Base-by-base conservation (phyloP, 176 grass and related monocot species). In the Carex cristatella region DNA sequence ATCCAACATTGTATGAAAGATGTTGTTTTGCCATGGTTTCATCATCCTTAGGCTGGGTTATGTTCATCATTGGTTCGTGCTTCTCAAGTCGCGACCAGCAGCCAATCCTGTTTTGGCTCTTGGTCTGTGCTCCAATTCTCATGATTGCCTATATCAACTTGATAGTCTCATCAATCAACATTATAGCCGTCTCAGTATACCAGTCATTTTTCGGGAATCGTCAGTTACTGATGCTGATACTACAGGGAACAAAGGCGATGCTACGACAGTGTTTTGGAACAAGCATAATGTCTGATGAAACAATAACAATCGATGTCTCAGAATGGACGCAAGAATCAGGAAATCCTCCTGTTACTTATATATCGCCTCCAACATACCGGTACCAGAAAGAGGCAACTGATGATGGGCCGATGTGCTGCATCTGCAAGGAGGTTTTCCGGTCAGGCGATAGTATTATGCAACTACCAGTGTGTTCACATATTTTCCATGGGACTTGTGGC, bases 1-100 rank as follows among this genome's bases (percentile, higher is more conserved):
- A 73, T 9, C 69, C 69, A 23, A 73, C 69, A 28, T 15, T 23
- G 42, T 73, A 73, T 23, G 69, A 73, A 49, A 73, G 69, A 19
- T 73, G 69, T 51, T 73, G 69, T 73, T 73, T 73, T 16, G 69
- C 69, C 7, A 48, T 49, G 40, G 69, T 73, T 49, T 73, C 69
- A 27, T 73, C 69, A 27, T 73, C 69, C 11, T 23, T 73, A 73
- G 69, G 69, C 40, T 73, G 69, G 69, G 37, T 73, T 27, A 73
- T 73, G 42, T 51, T 73, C 69, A 73, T 73, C 7, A 2, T 49
- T 27, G 69, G 69, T 49, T 1, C 5, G 42, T 49, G 40, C 18
- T 49, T 73, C 16, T 73, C 44, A 19, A 73, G 69, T 73, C 69
- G 9, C 18, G 69, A 73, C 18, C 0, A 1, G 42, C 14, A 49